Evolutionary conservation across 805 yeast species (phyloP).

Genomic region (Kregervanrija fluxuum): DNA sequence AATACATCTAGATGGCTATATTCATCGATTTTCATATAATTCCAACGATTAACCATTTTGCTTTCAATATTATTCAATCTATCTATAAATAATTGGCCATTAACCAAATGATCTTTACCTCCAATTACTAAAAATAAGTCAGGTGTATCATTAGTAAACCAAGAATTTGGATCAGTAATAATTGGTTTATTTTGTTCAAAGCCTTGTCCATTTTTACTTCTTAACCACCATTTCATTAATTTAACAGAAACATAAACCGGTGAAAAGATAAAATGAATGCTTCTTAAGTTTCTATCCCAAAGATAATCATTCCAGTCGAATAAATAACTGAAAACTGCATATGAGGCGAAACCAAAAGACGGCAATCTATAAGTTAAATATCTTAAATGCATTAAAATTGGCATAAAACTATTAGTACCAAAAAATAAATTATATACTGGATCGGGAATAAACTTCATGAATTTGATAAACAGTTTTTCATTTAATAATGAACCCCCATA

Average conservation of each 20-base stretch:
- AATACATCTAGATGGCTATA: constrained; percentile 88
- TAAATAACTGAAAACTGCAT: constrained; percentile 76
- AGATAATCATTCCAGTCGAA: constrained; percentile 80
- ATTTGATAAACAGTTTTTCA: constrained; percentile 51
- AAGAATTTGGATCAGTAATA: constrained; percentile 43
- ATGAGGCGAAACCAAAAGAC: constrained; percentile 60
- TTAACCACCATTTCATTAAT: constrained; percentile 90
- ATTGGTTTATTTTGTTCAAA: constrained; percentile 38
- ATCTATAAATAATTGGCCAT: constrained; percentile 57
- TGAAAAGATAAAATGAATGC: constrained; percentile 75
- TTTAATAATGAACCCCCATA: constrained; percentile 76
- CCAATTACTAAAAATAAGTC: constrained; percentile 63
- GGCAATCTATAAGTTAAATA: constrained; percentile 37
- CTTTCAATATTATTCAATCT: constrained; percentile 61
- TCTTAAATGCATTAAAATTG: constrained; percentile 61
- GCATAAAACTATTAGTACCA: constrained; percentile 75
- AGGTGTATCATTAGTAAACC: constrained; percentile 53
- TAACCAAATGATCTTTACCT: constrained; percentile 67
- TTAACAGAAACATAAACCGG: constrained; percentile 77
- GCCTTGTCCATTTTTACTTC: constrained; percentile 39
- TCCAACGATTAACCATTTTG: constrained; percentile 29
- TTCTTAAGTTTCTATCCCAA: constrained; percentile 65
- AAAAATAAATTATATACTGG: constrained; percentile 44
- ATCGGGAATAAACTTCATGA: constrained; percentile 48
- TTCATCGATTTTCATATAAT: constrained; percentile 39